Percentiles rank a stretch among this genome's conserved stretches.
phyloP scores from a whole-genome alignment of 2,329 filamentous ascomycete genomes.

The Amauroascus niger region DNA sequence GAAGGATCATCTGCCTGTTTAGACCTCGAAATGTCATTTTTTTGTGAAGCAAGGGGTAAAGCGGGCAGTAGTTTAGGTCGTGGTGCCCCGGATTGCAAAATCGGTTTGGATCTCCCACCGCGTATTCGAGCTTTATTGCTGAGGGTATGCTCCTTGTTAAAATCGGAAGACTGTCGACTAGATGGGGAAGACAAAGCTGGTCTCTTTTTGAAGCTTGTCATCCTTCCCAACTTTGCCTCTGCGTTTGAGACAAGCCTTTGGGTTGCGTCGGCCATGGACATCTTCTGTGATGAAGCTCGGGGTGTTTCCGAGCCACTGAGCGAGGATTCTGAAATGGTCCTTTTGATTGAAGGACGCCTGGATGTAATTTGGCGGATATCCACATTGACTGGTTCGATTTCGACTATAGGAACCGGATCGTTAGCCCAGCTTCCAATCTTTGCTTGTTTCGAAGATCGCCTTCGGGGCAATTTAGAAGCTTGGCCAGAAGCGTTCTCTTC shows the following conservation, averaged over 20 bases:
- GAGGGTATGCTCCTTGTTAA: not conserved
- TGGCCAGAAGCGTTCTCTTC: not conserved
- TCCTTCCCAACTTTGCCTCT: slow-evolving; percentile 23
- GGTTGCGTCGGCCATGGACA: slow-evolving; percentile 24
- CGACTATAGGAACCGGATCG: slow-evolving; percentile 2
- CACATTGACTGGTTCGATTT: not conserved
- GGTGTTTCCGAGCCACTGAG: slow-evolving; percentile 21
- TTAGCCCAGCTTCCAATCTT: not conserved
- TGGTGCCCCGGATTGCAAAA: not conserved
- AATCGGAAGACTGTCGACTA: not conserved
- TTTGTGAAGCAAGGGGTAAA: not conserved
- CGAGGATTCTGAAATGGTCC: slow-evolving; percentile 13
- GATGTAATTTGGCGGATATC: not conserved
- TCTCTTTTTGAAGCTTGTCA: slow-evolving; percentile 4
- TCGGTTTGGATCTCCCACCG: not conserved
- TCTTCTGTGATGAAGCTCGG: slow-evolving; percentile 16
- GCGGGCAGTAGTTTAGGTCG: slow-evolving; percentile 3
- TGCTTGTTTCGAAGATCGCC: not conserved
- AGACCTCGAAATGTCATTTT: not conserved
- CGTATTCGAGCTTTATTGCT: not conserved
- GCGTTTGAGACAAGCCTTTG: slow-evolving; percentile 26
- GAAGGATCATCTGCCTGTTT: not conserved
- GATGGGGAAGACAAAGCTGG: not conserved
- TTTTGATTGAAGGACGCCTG: slow-evolving; percentile 1
- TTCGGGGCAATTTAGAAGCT: not conserved